phyloP scores from a whole-genome alignment of 768 basidiomycete species.

The Tulasnella sp. region DNA sequence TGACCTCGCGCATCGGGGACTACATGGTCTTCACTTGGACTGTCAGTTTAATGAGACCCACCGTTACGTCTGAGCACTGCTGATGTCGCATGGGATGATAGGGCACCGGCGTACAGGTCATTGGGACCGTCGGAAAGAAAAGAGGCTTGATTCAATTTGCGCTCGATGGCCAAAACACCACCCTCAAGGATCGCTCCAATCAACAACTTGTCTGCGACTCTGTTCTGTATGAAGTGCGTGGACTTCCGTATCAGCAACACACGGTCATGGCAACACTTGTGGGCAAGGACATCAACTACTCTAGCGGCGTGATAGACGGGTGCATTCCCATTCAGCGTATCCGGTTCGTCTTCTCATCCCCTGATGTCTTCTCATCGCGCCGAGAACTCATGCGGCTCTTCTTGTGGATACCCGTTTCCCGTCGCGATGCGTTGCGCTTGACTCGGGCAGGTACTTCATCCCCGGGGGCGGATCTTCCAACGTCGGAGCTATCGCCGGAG shows the following conservation, averaged over 20 bases:
- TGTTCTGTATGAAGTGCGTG: neutral
- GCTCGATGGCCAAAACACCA: conserved; percentile 14
- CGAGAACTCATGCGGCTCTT: neutral
- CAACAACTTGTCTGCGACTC: neutral
- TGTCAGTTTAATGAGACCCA: neutral
- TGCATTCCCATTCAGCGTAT: neutral
- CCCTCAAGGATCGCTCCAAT: conserved; percentile 1
- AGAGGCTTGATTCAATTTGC: conserved; percentile 18
- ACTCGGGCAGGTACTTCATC: conserved; percentile 1
- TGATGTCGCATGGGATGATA: neutral
- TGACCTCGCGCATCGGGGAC: neutral
- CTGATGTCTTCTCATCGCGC: too few relatives aligned
- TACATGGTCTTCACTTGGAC: conserved; percentile 4
- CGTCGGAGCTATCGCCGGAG: neutral
- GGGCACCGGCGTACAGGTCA: conserved; percentile 12
- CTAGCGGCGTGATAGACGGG: conserved; percentile 1
- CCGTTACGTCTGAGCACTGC: neutral
- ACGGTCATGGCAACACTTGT: conserved; percentile 13
- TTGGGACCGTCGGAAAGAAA: conserved; percentile 23
- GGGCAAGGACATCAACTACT: neutral
- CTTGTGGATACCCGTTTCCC: neutral
- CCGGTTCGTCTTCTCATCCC: conserved; percentile 8
- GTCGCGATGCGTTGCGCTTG: neutral
- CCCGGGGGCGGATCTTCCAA: conserved; percentile 1
- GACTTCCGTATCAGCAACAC: conserved; percentile 3